Evolutionary conservation across 768 basidiomycete species (phyloP).

Genomic region (Mycena maculata): DNA sequence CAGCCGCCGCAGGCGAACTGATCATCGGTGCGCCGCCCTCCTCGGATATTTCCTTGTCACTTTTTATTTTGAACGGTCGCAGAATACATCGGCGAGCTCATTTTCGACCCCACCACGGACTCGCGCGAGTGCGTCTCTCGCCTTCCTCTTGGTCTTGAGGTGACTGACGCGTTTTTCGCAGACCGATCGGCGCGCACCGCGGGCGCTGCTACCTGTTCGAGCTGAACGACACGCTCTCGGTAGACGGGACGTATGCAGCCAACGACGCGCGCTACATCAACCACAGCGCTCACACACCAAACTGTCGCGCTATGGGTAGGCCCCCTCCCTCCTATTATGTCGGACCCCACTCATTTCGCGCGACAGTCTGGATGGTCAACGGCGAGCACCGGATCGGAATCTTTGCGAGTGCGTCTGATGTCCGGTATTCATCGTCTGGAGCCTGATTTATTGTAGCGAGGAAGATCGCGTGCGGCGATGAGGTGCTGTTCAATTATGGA

Average conservation of each 20-base stretch:
- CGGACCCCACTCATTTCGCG: background rate
- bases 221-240: slow-evolving; percentile 55
- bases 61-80: background rate
- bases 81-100: slow-evolving; percentile 79
- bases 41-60: background rate
- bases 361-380: slow-evolving; percentile 66
- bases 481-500: slow-evolving; percentile 72
- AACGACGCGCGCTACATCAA: slow-evolving; percentile 80
- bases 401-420: slow-evolving; percentile 59
- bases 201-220: slow-evolving; percentile 72
- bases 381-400: slow-evolving; percentile 78
- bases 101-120: slow-evolving; percentile 58
- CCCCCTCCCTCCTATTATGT: slow-evolving; percentile 6
- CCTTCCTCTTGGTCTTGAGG: background rate
- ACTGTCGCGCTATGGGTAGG: slow-evolving; percentile 61
- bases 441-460: slow-evolving; percentile 44
- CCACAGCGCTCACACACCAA: slow-evolving; percentile 56
- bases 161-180: slow-evolving; percentile 31
- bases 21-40: slow-evolving; percentile 54
- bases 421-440: background rate
- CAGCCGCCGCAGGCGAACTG: slow-evolving; percentile 56
- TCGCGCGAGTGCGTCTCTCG: slow-evolving; percentile 63
- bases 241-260: slow-evolving; percentile 69
- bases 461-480: slow-evolving; percentile 55
- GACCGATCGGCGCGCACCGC: slow-evolving; percentile 58